phyloP scores from a whole-genome alignment of 805 yeast genomes.

The Yarrowia sp. region DNA sequence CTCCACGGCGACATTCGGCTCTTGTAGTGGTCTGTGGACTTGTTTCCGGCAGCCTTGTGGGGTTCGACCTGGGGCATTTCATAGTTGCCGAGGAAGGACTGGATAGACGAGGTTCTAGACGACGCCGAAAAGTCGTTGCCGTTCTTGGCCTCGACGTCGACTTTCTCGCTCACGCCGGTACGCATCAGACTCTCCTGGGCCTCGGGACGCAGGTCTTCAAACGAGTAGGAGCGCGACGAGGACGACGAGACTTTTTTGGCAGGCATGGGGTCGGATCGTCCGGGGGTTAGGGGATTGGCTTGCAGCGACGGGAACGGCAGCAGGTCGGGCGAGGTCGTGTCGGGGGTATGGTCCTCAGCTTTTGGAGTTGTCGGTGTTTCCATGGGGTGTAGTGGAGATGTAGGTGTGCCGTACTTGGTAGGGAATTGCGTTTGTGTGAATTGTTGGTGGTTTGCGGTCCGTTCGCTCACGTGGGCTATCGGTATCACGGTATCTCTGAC shows the following conservation, averaged over 20 bases:
- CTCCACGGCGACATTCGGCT: conserved; percentile 52
- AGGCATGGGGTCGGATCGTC: background rate
- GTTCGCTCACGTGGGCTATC: background rate
- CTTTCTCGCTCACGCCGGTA: background rate
- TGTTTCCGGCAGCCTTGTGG: conserved; percentile 69
- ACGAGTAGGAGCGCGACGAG: conserved; percentile 2
- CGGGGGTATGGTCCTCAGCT: background rate
- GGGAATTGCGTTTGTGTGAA: background rate
- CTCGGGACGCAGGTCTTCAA: conserved; percentile 12
- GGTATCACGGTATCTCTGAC: no score
- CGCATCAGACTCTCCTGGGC: conserved; percentile 3
- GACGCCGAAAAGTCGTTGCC: conserved; percentile 1
- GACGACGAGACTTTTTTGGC: background rate
- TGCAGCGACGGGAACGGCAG: conserved; percentile 30
- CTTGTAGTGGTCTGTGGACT: conserved; percentile 63
- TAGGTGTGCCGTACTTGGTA: no score
- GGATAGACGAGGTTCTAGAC: conserved; percentile 31
- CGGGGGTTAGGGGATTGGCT: conserved; percentile 31
- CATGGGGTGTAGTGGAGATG: background rate
- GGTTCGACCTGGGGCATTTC: conserved; percentile 33
- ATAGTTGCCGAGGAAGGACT: conserved; percentile 31
- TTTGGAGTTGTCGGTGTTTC: background rate
- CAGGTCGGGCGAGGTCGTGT: conserved; percentile 14
- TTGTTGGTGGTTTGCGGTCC: background rate
- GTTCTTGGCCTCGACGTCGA: background rate